Conservation (phyloP, 2,329 filamentous ascomycete genomes). For the Sordariomycetes sp. region DNA sequence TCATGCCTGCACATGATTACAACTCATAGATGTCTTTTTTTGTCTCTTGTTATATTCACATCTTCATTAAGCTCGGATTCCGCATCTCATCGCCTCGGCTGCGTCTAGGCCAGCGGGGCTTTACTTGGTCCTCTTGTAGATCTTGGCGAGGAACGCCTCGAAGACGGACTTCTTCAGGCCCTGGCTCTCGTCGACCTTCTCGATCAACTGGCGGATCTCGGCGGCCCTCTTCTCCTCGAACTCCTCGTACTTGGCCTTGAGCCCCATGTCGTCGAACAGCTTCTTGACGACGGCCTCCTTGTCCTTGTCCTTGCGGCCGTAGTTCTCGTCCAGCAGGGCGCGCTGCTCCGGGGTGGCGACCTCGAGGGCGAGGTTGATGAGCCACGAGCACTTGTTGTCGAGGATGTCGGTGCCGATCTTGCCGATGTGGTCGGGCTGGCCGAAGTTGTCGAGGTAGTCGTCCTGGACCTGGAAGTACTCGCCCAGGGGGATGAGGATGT, state of each 20-base stretch:
- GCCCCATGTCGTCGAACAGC: conserved; percentile 74
- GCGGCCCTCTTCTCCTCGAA: conserved; percentile 82
- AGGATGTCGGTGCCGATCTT: conserved; percentile 99
- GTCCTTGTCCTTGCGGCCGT: conserved; percentile 78
- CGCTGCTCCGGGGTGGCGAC: conserved; percentile 77
- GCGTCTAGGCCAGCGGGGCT: too few relatives aligned
- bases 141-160: conserved; percentile 84
- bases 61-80: neutral
- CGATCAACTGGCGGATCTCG: conserved; percentile 70
- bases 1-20: neutral
- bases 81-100: too few relatives aligned
- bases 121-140: conserved; percentile 97
- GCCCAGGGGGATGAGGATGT: conserved; percentile 91
- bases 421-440: conserved; percentile 82
- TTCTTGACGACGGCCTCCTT: conserved; percentile 82
- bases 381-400: conserved; percentile 99
- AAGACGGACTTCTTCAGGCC: conserved; percentile 89
- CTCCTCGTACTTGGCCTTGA: conserved; percentile 73
- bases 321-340: conserved; percentile 80
- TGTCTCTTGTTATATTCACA: neutral
- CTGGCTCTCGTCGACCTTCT: conserved; percentile 69
- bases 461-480: conserved; percentile 99
- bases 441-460: conserved; percentile 98
- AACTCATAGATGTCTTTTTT: neutral
- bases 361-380: conserved; percentile 87